Base-by-base conservation (phyloP, 164 flowering plant genomes). In the Annona squamosa region DNA sequence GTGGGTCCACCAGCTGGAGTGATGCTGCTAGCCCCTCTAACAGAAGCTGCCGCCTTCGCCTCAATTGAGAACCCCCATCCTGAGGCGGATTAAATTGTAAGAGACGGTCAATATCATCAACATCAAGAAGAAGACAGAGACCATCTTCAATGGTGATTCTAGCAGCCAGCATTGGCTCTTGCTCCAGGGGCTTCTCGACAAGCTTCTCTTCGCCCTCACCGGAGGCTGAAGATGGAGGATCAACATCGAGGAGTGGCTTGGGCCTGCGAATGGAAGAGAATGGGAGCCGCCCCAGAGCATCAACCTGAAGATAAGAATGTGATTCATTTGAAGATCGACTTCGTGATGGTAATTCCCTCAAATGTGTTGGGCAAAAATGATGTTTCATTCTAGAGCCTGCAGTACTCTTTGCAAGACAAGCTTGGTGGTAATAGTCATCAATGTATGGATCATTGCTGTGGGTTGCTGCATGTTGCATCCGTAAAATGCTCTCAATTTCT, bases 161-260 rank as follows among this genome's bases (percentile, higher is more conserved):
- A 56, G 99, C 98, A 47, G 98, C 99, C 73, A 94, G 89, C 97
- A 94, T 86, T 3, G 99, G 99, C 74, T 94, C 99, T 79, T 94
- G 89, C 70, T 92, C 99, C 70, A 94, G 82, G 44, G 99, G 93
- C 84, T 82, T 91, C 79, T 91, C 93, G 45, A 87, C 48, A 7
- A 75, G 73, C 71, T 84, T 82, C 71, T 86, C 91, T 47, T 91
- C 97, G 10, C 87, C 86, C 73, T 82, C 84, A 42, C 76, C 77
- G 19, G 84, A 71, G 7, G 80, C 63, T 26, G 85, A 72, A 41
- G 83, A 71, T 18, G 91, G 87, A 71, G 86, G 82, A 26, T 92
- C 96, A 77, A 86, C 92, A 78, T 94, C 96, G 72, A 92, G 96
- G 19, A 92, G 93, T 9, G 99, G 95, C 1, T 86, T 90, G 48